Evolutionary conservation across 805 yeast species (phyloP).

Genomic region (Yamadazyma nakazawae): DNA sequence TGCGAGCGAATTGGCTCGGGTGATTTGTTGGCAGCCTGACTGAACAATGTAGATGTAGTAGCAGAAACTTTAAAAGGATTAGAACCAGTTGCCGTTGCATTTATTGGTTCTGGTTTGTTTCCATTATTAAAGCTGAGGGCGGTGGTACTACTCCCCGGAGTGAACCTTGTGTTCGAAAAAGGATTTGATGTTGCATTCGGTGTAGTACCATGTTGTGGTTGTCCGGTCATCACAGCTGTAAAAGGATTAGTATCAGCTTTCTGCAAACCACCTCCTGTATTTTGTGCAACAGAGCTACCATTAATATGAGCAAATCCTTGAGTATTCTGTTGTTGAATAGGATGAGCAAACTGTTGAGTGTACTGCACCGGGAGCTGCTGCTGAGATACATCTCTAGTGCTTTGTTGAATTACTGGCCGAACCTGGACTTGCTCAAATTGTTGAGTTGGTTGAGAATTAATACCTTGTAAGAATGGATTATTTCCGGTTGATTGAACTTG

Average conservation of each 20-base stretch:
- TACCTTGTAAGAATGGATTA: slow-evolving; percentile 20
- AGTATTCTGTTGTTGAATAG: slow-evolving; percentile 13
- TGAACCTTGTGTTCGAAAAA: slow-evolving; percentile 39
- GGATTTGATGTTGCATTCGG: slow-evolving; percentile 40
- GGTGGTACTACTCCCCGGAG: slow-evolving; percentile 28
- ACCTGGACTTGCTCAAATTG: slow-evolving; percentile 2
- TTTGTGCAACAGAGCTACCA: neutral
- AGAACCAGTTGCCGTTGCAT: slow-evolving; percentile 46
- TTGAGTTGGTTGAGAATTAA: slow-evolving; percentile 1
- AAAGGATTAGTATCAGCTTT: slow-evolving; percentile 39
- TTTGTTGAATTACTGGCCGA: slow-evolving; percentile 13
- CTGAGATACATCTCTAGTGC: slow-evolving; percentile 15
- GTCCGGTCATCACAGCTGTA: slow-evolving; percentile 16
- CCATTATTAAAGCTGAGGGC: slow-evolving; percentile 23
- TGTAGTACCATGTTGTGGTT: slow-evolving; percentile 1
- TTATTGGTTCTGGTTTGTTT: slow-evolving; percentile 13
- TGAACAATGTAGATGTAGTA: slow-evolving; percentile 32
- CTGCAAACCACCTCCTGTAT: slow-evolving; percentile 16
- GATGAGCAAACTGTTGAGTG: slow-evolving; percentile 21
- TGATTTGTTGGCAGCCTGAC: slow-evolving; percentile 8
- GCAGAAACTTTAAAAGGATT: slow-evolving; percentile 57
- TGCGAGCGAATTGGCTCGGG: slow-evolving; percentile 34
- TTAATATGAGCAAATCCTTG: neutral
- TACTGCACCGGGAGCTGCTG: slow-evolving; percentile 16
- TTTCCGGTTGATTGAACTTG: slow-evolving; percentile 18